A percentile compares a stretch with the other conserved stretches of the same genome.
phyloP scores from a whole-genome alignment of 2,329 filamentous ascomycete species.

The Aspergillus thermomutatus region DNA sequence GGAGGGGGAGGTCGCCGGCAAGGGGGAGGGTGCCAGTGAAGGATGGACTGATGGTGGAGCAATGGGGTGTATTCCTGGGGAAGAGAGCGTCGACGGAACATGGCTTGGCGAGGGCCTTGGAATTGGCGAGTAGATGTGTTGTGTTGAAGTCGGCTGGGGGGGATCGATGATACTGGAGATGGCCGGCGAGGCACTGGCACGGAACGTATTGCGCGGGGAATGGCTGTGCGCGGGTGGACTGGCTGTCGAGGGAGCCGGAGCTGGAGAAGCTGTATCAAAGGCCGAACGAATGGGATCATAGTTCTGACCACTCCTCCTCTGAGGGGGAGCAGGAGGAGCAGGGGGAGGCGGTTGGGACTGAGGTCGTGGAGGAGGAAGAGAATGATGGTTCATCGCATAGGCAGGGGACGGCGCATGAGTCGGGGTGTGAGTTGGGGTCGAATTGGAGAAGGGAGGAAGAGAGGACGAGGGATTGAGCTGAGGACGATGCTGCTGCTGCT shows the following conservation, averaged over 20 bases:
- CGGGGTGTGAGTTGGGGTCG: conserved; percentile 16
- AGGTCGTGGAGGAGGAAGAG: conserved; percentile 41
- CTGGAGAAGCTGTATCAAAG: conserved; percentile 44
- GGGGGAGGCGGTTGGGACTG: conserved; percentile 45
- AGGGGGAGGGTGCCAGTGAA: conserved; percentile 21
- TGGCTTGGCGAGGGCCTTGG: conserved; percentile 27
- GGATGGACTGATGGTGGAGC: conserved; percentile 21
- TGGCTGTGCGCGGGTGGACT: conserved; percentile 47
- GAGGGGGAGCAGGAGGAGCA: conserved; percentile 39
- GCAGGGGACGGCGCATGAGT: conserved; percentile 23
- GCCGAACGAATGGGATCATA: conserved; percentile 85
- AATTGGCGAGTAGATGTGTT: conserved; percentile 26
- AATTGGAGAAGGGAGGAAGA: conserved; percentile 29
- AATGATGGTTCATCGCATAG: conserved; percentile 36
- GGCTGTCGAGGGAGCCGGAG: conserved; percentile 39
- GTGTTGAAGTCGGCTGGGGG: conserved; percentile 39
- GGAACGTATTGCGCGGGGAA: conserved; percentile 51
- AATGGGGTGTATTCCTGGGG: conserved; percentile 25
- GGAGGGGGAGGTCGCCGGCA: conserved; percentile 21
- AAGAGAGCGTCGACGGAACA: conserved; percentile 22
- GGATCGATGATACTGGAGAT: conserved; percentile 88
- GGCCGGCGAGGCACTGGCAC: conserved; percentile 84
- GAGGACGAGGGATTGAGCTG: conserved; percentile 14
- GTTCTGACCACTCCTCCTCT: conserved; percentile 70
- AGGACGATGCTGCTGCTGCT: conserved; percentile 17